Evolutionary conservation across 2,329 filamentous ascomycete species (phyloP).

Genomic region (Ascochyta koolunga): DNA sequence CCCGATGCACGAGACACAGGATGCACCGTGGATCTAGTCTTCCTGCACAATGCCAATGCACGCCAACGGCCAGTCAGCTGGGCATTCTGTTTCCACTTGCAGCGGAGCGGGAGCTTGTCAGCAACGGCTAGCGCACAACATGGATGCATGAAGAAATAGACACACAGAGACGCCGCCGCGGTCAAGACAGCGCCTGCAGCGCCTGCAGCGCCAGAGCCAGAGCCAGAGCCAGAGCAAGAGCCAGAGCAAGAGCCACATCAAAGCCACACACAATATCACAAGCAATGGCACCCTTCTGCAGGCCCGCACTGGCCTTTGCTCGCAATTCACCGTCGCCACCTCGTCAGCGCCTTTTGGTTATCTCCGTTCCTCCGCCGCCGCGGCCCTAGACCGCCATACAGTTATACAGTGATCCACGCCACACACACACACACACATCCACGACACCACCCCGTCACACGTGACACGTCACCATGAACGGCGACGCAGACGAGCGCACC

Average conservation of each 20-base stretch:
- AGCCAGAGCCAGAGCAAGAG: neutral
- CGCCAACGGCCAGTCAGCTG: no score
- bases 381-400: slow-evolving; percentile 9
- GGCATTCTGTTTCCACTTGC: no score
- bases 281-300: slow-evolving; percentile 22
- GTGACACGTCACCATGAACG: slow-evolving; percentile 31
- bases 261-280: neutral
- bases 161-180: neutral
- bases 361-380: slow-evolving; percentile 6
- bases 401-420: neutral
- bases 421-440: neutral
- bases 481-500: slow-evolving; percentile 61
- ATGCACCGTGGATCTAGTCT: neutral
- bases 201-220: no score
- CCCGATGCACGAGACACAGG: neutral
- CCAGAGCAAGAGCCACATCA: no score
- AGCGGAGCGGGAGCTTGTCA: no score
- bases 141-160: neutral
- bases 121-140: neutral
- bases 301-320: slow-evolving; percentile 16
- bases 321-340: slow-evolving; percentile 22
- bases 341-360: slow-evolving; percentile 21
- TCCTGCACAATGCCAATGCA: neutral
- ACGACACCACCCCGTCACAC: no score
- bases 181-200: neutral